These are phyloP conservation scores for Alternaria sp. DNA, from an alignment of 2,329 filamentous ascomycete species.

Conservation along the genomic window DNA sequence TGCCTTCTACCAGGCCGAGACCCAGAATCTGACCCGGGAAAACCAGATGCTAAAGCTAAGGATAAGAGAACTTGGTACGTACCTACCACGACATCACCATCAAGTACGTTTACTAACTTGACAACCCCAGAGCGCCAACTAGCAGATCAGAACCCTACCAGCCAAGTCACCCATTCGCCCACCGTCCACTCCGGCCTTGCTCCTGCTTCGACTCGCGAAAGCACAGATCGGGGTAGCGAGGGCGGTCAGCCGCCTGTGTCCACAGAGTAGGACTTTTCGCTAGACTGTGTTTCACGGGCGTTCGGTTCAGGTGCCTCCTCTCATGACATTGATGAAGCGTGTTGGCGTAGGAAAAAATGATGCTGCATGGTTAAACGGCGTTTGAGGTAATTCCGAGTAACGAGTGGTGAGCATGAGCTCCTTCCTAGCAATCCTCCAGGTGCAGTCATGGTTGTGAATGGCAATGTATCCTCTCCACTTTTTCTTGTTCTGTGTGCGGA, in stretches of 20 bases:
- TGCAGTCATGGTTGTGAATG: background rate
- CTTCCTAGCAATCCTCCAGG: background rate
- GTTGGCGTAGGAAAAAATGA: slow-evolving; percentile 1
- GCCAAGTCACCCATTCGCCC: slow-evolving; percentile 43
- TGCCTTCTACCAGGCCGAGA: slow-evolving; percentile 83
- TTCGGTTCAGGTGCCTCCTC: slow-evolving; percentile 4
- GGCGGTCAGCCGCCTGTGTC: slow-evolving; percentile 7
- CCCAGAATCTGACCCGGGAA: slow-evolving; percentile 77
- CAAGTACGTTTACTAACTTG: slow-evolving; percentile 5
- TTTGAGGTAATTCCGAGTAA: background rate
- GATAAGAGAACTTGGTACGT: slow-evolving; percentile 74
- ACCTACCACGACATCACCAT: background rate
- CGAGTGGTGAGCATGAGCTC: background rate
- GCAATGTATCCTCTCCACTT: background rate
- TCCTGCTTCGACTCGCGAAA: slow-evolving; percentile 28
- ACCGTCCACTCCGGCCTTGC: slow-evolving; percentile 38
- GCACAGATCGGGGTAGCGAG: slow-evolving; percentile 10
- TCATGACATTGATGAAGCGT: slow-evolving; percentile 2
- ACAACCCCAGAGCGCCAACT: slow-evolving; percentile 45
- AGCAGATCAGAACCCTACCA: slow-evolving; percentile 42
- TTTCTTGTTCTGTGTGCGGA: background rate
- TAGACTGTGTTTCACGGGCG: slow-evolving; percentile 1
- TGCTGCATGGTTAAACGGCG: background rate
- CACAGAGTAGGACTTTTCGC: slow-evolving; percentile 6
- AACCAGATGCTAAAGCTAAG: slow-evolving; percentile 83